Base-by-base conservation (phyloP, 2,329 filamentous ascomycete species). In the Scedosporium apiospermum region DNA sequence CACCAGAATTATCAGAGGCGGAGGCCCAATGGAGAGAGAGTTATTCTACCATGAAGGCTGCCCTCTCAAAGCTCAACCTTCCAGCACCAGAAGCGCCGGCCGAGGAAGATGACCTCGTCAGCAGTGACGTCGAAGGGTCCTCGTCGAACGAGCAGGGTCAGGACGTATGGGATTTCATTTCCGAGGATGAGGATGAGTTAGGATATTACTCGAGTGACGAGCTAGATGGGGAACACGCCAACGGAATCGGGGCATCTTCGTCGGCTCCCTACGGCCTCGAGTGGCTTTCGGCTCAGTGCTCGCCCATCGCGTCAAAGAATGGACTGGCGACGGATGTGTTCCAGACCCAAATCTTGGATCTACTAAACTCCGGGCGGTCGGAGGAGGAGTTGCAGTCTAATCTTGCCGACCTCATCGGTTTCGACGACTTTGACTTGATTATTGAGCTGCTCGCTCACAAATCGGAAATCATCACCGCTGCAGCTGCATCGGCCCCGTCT, bases 111-210 rank as follows among this genome's bases (percentile, higher is more conserved):
- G 77, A 82, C 12, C 81, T 86, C 62, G 75, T 87, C 53, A 87
- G 90, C 65, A 85, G 91, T 7, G 87, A 90, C 41, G 78, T 83
- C 34, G 79, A 80, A 30, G 77, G 76, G 12, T 80, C 80, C 66
- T 80, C 78, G 1, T 83, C 81, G 2, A 84, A 84, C 4, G 85
- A 83, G 53, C 85, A 83, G 18, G 84, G 85, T 4, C 89, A 93
- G 64, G 92, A 97, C 74, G 87, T 97, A 9, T 97, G 93, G 93
- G 93, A 97, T 72, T 86, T 96, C 64, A 91, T 96, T 70, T 91
- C 88, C 64, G 88, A 93, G 60, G 82, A 82, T 58, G 87, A 89
- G 26, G 85, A 86, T 21, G 60, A 57, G 10, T 3, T 61, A 21
- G 60, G 27, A 9, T 80, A 74, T 10, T 77, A 83, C 71, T 88